phyloP scores from a whole-genome alignment of 495 filamentous ascomycete genomes.

The Aspergillus sclerotioniger region DNA sequence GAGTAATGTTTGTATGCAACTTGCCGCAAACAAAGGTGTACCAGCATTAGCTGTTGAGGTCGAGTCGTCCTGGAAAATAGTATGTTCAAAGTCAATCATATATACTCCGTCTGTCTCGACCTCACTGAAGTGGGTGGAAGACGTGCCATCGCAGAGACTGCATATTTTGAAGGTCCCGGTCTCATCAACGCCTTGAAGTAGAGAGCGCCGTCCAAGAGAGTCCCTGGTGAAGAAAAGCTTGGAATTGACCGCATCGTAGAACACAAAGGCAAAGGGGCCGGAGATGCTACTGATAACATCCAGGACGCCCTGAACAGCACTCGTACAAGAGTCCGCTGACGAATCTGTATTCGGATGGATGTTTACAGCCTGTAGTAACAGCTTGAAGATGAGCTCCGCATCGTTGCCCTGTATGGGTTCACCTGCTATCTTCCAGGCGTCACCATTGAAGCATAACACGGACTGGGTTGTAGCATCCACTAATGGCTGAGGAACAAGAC shows the following conservation, averaged over 20 bases:
- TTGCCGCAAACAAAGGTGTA: slow-evolving; percentile 11
- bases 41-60: not conserved
- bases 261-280: slow-evolving; percentile 92
- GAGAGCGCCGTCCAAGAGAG: slow-evolving; percentile 79
- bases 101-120: slow-evolving; percentile 80
- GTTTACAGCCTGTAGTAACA: slow-evolving; percentile 52
- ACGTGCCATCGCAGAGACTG: slow-evolving; percentile 65
- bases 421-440: slow-evolving; percentile 78
- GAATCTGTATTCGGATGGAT: slow-evolving; percentile 18
- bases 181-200: slow-evolving; percentile 55
- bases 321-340: slow-evolving; percentile 14
- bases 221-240: slow-evolving; percentile 80
- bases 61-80: slow-evolving; percentile 4
- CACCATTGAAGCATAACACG: slow-evolving; percentile 96
- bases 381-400: slow-evolving; percentile 64
- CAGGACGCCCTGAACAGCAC: slow-evolving; percentile 39
- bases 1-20: slow-evolving; percentile 33
- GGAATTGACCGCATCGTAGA: slow-evolving; percentile 62
- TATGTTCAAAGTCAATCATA: slow-evolving; percentile 52
- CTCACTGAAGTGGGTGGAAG: slow-evolving; percentile 62
- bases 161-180: slow-evolving; percentile 60
- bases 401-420: slow-evolving; percentile 67
- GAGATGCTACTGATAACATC: slow-evolving; percentile 61
- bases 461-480: slow-evolving; percentile 58
- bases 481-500: slow-evolving; percentile 72